Evolutionary conservation across 495 filamentous ascomycete species (phyloP), one percentile per base, ranked within the genome.

Genomic region (Paragyromitra xinjiangensis): DNA sequence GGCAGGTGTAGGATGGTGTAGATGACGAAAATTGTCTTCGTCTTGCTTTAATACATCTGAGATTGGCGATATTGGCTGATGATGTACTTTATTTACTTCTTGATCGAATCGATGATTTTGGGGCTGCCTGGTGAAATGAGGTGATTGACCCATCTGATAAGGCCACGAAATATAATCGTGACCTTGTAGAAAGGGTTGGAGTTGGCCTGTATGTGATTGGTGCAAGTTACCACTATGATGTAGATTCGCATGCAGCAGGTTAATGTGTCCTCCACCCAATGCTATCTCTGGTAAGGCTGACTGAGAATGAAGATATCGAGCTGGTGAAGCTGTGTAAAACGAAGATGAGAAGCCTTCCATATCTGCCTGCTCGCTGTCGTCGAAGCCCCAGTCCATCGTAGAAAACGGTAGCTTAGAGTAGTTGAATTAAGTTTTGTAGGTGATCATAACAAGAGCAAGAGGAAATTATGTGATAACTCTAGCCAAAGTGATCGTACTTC

Each of bases 51-150:
- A 40, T 4, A 45, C 12, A 3, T 64, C 77, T 58, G 77, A 78
- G 61, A 72, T 42, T 45, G 74, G 75, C 9, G 77, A 79, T 59
- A 55, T 40, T 58, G 66, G 62, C 12, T 72, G 74, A 29, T 39
- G 16, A 16, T 71, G 48, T 26, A 71, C 24, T 16, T 39, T 51
- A 37, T n/a, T 29, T 39, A 66, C 66, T 29, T 66, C 51, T 9
- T 77, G 39, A 62, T 61, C 42, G 42, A 59, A 73, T 66, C 62
- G 69, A 16, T 19, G 24, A n/a, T 19, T 45, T 24, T 51, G 56
- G 37, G 34, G 34, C 22, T 65, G 73, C 1, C 63, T 59, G 12
- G 19, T 7, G 34, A 51, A 61, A 34, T 66, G 59, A 22, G 58
- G 58, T 1, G 37, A 11, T 45, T 34, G 22, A 39, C 44, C 45